Percentiles rank a stretch among this genome's conserved stretches.
Conservation (phyloP, 176 grass and related monocot species). For the Panicum miliaceum region DNA sequence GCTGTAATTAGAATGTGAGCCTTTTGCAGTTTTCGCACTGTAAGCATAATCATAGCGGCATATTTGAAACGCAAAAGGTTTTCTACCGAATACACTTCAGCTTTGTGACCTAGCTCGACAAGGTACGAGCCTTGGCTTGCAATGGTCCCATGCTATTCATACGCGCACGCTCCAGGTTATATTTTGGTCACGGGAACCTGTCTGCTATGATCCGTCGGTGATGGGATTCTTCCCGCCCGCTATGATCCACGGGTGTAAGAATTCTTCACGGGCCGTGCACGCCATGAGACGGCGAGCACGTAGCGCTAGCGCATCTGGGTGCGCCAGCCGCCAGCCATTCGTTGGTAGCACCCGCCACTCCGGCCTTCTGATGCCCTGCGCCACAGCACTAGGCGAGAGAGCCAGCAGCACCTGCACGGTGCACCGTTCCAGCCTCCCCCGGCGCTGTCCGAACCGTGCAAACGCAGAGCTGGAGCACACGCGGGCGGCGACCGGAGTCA, state of each 20-base stretch:
- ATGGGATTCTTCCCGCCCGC: no score
- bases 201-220: background rate
- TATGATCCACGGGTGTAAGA: background rate
- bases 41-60: no score
- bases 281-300: background rate
- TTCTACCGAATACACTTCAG: no score
- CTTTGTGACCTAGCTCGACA: no score
- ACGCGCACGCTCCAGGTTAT: background rate
- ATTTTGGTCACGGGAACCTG: background rate
- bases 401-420: background rate
- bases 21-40: no score
- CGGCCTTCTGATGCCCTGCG: background rate
- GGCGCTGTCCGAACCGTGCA: background rate
- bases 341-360: background rate
- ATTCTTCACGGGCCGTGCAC: background rate
- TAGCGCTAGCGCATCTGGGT: background rate
- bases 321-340: background rate
- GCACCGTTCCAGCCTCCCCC: background rate
- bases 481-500: no score
- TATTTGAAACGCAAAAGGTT: no score
- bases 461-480: background rate
- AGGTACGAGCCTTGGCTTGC: background rate
- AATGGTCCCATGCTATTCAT: background rate
- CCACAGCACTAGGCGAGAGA: background rate
- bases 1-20: no score